Base-by-base conservation (phyloP, 2,329 filamentous ascomycete species). In the Aspergillus ochraceoroseus region DNA sequence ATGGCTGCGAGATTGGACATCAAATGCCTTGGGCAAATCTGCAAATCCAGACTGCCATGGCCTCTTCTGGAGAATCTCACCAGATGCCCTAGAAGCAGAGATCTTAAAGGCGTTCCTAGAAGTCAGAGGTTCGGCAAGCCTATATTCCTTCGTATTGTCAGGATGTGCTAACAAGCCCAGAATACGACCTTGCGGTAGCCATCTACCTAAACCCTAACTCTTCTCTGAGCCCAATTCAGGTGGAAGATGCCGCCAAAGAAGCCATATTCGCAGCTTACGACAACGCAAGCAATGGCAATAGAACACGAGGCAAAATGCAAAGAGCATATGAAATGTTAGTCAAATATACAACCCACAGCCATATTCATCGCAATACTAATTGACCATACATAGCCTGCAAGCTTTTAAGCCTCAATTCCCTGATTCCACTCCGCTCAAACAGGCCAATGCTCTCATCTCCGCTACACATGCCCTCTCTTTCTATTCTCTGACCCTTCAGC, bases 391-490 rank as follows among this genome's bases (percentile, higher is more conserved):
- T 38, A 70, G 66, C 30, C 49, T 73, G 35, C 60, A 66, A 55
- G 55, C 66, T 15, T 73, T 73, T 46, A 54, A 59, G 27, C 53
- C 63, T 13, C 58, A 64, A 38, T 71, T 72, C 44, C 58, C 66
- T 2, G 49, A 62, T 3, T 70, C 70, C 6, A 41, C 47, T 11
- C 48, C 55, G 8, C 58, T 73, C 32, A 59, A 61, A 23, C 68
- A 76, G 36, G 70, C 71, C 17, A 64, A 68, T 13, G 71, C 77
- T 18, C 65, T 83, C 18, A 70, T 82, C 26, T 65, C 73, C 32
- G 79, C 79, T 11, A 82, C 79, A 1, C 79, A 83, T 54, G 68
- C 77, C 12, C 62, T 83, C 45, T 83, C 79, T 1, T 82, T 79
- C 53, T 83, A 83, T 55, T 78, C 77, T 1, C 64, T 83, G 5